Evolutionary conservation across 2,329 filamentous ascomycete species (phyloP).

Genomic region (Phyllosticta capitalensis): DNA sequence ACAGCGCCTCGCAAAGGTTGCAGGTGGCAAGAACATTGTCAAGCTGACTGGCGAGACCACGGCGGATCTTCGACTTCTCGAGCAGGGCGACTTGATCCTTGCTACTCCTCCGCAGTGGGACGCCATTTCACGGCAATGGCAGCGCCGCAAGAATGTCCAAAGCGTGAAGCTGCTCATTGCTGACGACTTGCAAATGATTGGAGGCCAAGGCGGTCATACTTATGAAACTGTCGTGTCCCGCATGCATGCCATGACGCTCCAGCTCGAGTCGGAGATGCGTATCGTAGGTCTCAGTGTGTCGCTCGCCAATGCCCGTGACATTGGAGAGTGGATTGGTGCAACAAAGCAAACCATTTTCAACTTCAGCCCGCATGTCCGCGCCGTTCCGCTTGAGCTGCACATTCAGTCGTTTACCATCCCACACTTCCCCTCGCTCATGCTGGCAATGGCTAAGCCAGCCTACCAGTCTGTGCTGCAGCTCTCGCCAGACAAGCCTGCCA

Average conservation of each 20-base stretch:
- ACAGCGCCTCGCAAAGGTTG: slow-evolving; percentile 59
- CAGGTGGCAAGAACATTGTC: slow-evolving; percentile 79
- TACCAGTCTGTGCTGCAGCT: slow-evolving; percentile 83
- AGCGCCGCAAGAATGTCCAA: slow-evolving; percentile 89
- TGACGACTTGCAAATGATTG: slow-evolving; percentile 89
- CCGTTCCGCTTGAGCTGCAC: slow-evolving; percentile 83
- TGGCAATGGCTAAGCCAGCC: slow-evolving; percentile 93
- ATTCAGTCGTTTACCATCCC: slow-evolving; percentile 93
- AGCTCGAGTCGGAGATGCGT: slow-evolving; percentile 74
- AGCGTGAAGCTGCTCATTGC: slow-evolving; percentile 85
- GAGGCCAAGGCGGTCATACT: slow-evolving; percentile 73
- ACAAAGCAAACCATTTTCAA: slow-evolving; percentile 98
- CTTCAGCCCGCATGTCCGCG: slow-evolving; percentile 86
- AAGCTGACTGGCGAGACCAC: slow-evolving; percentile 92
- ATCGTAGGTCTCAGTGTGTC: slow-evolving; percentile 88
- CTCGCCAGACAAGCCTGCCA: slow-evolving; percentile 77
- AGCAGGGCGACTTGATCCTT: slow-evolving; percentile 78
- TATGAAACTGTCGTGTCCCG: slow-evolving; percentile 97
- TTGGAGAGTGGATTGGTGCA: slow-evolving; percentile 96
- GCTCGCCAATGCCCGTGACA: slow-evolving; percentile 81
- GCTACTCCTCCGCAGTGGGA: slow-evolving; percentile 96
- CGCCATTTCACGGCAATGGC: slow-evolving; percentile 90
- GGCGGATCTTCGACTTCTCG: slow-evolving; percentile 79
- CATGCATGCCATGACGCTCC: slow-evolving; percentile 90
- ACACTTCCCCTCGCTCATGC: slow-evolving; percentile 95